Percentiles rank a stretch among this genome's conserved stretches.
Conservation (phyloP, 371 early-diverging fungal genomes). For the Mucor plumbeus region DNA sequence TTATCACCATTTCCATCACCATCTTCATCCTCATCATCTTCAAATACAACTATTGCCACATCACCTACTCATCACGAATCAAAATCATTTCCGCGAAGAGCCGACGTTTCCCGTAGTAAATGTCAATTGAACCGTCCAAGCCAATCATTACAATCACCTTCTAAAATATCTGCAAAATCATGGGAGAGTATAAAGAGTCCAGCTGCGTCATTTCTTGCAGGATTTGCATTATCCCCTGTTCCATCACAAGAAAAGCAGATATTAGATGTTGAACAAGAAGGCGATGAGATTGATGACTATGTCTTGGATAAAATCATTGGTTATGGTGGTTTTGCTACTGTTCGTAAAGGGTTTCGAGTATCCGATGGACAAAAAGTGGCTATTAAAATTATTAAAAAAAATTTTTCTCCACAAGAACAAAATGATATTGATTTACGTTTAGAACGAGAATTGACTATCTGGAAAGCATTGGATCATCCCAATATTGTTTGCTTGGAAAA, state of each 20-base stretch:
- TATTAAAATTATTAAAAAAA: constrained; percentile 53
- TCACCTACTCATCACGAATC: not conserved
- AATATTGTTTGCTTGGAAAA: constrained; percentile 67
- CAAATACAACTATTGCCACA: not conserved
- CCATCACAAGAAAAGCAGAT: constrained; percentile 18
- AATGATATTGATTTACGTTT: constrained; percentile 24
- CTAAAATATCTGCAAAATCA: constrained; percentile 46
- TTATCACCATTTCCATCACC: constrained; percentile 34
- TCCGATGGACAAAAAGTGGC: constrained; percentile 48
- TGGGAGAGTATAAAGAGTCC: constrained; percentile 58
- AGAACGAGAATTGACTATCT: constrained; percentile 64
- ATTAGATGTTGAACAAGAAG: constrained; percentile 52
- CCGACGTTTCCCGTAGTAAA: constrained; percentile 23
- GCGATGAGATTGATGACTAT: constrained; percentile 73
- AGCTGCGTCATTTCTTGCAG: constrained; percentile 63
- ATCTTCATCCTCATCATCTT: constrained; percentile 32
- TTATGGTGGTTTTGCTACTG: constrained; percentile 68
- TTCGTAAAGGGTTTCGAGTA: constrained; percentile 59
- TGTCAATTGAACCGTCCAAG: constrained; percentile 28
- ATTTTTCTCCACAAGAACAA: constrained; percentile 9
- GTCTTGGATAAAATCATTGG: constrained; percentile 61
- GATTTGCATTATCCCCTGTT: constrained; percentile 44
- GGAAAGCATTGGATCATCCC: constrained; percentile 69
- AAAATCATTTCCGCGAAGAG: constrained; percentile 14
- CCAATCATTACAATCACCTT: constrained; percentile 11